A percentile compares a stretch with the other conserved stretches of the same genome.
These are phyloP conservation scores for Aureobasidium sp. DNA, from an alignment of 2,329 filamentous ascomycete species.

Conservation along the genomic window DNA sequence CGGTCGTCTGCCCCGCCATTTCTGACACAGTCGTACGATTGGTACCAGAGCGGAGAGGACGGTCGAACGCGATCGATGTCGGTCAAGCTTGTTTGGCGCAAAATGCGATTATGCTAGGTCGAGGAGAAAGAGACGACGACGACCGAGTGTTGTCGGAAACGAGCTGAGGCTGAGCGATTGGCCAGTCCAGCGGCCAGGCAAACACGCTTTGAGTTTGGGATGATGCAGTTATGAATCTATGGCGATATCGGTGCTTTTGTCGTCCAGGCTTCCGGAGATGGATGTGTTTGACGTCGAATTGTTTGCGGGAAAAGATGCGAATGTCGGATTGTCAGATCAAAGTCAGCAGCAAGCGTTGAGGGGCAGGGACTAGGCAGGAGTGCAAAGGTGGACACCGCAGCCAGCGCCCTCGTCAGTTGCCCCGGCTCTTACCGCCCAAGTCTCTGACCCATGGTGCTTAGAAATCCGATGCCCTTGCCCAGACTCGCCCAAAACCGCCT, in stretches of 20 bases:
- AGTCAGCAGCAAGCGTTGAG: neutral
- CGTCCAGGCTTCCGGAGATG: neutral
- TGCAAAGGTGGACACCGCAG: constrained; percentile 9
- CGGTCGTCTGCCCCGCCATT: constrained; percentile 14
- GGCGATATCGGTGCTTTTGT: neutral
- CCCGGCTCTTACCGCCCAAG: neutral
- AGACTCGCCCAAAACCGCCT: neutral
- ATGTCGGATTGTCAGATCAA: neutral
- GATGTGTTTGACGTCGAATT: neutral
- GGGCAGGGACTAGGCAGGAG: constrained; percentile 1
- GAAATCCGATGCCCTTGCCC: constrained; percentile 1
- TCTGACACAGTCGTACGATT: constrained; percentile 8
- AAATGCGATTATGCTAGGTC: neutral
- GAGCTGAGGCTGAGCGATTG: neutral
- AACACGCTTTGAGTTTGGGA: neutral
- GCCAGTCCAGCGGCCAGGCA: neutral
- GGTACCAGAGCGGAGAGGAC: neutral
- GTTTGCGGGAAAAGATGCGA: neutral
- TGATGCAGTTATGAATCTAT: constrained; percentile 4
- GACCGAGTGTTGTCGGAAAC: neutral
- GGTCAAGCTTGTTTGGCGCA: neutral
- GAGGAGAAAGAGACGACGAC: neutral
- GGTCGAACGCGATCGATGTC: neutral
- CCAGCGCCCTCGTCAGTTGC: neutral
- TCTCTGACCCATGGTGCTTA: neutral